Base-by-base conservation (phyloP, 768 basidiomycete genomes). In the Trametopsis cervina region DNA sequence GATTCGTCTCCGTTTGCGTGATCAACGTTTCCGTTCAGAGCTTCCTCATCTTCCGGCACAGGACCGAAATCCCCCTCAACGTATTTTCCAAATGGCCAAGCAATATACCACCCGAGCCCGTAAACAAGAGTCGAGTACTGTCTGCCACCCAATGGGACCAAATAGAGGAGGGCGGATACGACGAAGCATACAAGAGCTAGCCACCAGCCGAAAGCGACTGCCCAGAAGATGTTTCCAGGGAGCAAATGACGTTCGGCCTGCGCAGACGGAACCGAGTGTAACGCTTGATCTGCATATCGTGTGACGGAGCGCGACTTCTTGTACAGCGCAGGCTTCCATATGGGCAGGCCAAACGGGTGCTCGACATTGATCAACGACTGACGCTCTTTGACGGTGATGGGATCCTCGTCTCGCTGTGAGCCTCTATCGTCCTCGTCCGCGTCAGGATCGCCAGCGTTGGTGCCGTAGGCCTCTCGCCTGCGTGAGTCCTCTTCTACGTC, bases 251-350 rank as follows among this genome's bases (percentile, higher is more conserved):
- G 82, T 59, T 95, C 92, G 2, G 89, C 92, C 53, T 92, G 89
- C 2, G 91, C 87, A 17, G 91, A 95, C 1, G 96, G 96, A 24
- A 89, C 76, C 11, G 87, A 79, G 63, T 99, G 96, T 3, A 99
- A 78, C 0, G 89, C 96, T 50, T 88, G 83, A 65, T 99, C 96
- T 29, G 96, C 96, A 68, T 92, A 81, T 43, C 95, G 89, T 42
- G 94, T 97, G 58, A 99, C 89, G 2, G 94, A 90, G 25, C 96
- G 85, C 25, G 89, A 87, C 64, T 99, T 99, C 68, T 94, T 93
- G 81, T 99, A 99, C 49, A 99, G 67, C 0, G 96, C 96, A 18
- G 96, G 96, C 66, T 99, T 99, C 96, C 96, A 99, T 63, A 99
- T 97, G 33, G 91, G 95, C 50, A 99, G 75, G 72, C 96, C 96